Percentiles rank a stretch among this genome's conserved stretches.
Conservation (phyloP, 345 rosid species). For the Geranium brycei region DNA sequence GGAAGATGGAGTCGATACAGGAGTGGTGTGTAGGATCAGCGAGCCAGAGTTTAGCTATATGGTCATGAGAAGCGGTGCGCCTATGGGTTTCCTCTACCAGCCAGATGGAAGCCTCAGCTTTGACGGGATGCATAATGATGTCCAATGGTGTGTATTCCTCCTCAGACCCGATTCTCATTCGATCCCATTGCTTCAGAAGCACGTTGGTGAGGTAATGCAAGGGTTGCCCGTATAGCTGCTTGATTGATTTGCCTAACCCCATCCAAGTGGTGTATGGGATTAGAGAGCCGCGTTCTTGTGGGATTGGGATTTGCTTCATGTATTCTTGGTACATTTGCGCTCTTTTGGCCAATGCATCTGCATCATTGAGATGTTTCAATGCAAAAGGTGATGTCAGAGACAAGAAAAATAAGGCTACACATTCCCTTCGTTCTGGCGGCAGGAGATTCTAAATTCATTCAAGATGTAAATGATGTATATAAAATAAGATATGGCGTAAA, state of each 20-base stretch:
- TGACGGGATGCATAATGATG: slow-evolving; percentile 51
- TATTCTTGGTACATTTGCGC: slow-evolving; percentile 78
- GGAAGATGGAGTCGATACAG: slow-evolving; percentile 46
- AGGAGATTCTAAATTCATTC: background rate
- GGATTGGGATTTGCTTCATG: slow-evolving; percentile 59
- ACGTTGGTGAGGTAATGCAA: slow-evolving; percentile 79
- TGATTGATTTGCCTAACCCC: slow-evolving; percentile 63
- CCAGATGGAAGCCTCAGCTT: slow-evolving; percentile 88
- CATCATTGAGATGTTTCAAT: background rate
- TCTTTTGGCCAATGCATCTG: slow-evolving; percentile 31
- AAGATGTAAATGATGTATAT: background rate
- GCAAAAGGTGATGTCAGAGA: too few relatives aligned
- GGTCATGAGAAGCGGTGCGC: slow-evolving; percentile 41
- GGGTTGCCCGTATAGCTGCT: slow-evolving; percentile 65
- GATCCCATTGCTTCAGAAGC: slow-evolving; percentile 62
- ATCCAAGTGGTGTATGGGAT: slow-evolving; percentile 71
- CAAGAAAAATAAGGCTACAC: background rate
- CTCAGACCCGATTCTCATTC: slow-evolving; percentile 36
- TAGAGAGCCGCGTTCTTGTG: slow-evolving; percentile 51
- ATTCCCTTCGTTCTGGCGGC: background rate
- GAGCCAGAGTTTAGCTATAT: slow-evolving; percentile 53
- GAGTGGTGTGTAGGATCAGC: slow-evolving; percentile 46
- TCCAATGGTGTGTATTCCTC: slow-evolving; percentile 45
- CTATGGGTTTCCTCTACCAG: slow-evolving; percentile 75
- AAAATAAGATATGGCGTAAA: background rate